Conservation (phyloP, 1,284 basidiomycete species). For the Kalmanozyma brasiliensis region DNA sequence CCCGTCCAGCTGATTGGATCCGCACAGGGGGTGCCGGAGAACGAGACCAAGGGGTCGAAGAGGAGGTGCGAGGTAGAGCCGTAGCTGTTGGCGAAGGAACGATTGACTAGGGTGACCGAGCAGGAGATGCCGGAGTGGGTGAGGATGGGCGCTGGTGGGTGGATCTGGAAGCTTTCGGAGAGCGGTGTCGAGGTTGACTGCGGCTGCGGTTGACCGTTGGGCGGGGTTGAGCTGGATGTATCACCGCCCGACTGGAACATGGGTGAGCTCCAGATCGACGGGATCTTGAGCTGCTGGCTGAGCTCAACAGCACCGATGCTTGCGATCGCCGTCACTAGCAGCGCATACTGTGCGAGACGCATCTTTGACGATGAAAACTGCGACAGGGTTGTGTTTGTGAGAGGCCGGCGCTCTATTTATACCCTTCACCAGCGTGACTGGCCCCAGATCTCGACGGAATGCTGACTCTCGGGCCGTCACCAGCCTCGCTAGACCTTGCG, state of each 20-base stretch:
- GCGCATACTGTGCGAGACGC: slow-evolving; percentile 11
- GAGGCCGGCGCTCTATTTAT: too few relatives aligned
- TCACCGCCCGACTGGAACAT: slow-evolving; percentile 19
- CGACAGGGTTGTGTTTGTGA: too few relatives aligned
- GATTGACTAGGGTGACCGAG: slow-evolving; percentile 34
- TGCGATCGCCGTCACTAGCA: slow-evolving; percentile 1
- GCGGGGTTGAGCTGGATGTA: neutral
- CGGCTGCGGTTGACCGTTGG: too few relatives aligned
- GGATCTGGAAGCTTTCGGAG: slow-evolving; percentile 23
- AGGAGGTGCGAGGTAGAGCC: slow-evolving; percentile 29
- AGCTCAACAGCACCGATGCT: neutral
- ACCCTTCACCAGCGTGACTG: too few relatives aligned
- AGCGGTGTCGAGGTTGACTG: too few relatives aligned
- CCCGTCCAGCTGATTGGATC: slow-evolving; percentile 41
- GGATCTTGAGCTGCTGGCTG: slow-evolving; percentile 13
- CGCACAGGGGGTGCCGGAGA: slow-evolving; percentile 18
- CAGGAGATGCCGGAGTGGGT: slow-evolving; percentile 4
- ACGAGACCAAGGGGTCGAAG: slow-evolving; percentile 16
- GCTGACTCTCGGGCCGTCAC: too few relatives aligned
- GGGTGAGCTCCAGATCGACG: slow-evolving; percentile 19
- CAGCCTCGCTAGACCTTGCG: too few relatives aligned
- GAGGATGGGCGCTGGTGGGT: slow-evolving; percentile 30
- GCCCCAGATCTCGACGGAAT: too few relatives aligned
- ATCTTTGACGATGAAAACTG: slow-evolving; percentile 3
- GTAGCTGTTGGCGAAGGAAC: slow-evolving; percentile 51